Evolutionary conservation across 345 rosid genomes (phyloP).

Genomic region (Eucalyptus albens): DNA sequence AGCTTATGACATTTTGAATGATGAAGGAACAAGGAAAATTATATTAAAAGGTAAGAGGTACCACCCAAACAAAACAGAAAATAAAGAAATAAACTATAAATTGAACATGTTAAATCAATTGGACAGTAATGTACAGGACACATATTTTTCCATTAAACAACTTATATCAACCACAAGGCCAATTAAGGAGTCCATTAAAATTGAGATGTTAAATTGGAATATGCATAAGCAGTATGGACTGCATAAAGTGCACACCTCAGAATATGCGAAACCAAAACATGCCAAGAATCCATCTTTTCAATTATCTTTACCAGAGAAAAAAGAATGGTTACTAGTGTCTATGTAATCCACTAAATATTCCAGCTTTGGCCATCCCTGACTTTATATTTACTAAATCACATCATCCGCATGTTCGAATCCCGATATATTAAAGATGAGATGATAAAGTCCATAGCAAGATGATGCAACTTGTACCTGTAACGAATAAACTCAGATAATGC

Average conservation of each 20-base stretch:
- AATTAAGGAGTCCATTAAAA: background rate
- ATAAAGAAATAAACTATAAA: background rate
- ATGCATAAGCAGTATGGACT: background rate
- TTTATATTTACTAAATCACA: background rate
- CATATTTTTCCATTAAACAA: background rate
- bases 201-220: background rate
- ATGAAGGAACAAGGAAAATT: background rate
- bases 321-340: background rate
- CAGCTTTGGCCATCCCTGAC: background rate
- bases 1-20: background rate
- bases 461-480: constrained; percentile 40
- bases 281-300: background rate
- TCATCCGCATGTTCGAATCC: background rate
- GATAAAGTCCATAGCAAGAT: background rate
- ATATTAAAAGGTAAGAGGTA: background rate
- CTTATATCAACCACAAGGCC: background rate
- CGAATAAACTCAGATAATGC: constrained; percentile 89
- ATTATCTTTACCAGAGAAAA: background rate
- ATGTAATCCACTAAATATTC: background rate
- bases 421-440: background rate
- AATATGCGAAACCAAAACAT: background rate
- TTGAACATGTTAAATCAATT: background rate
- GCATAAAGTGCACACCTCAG: background rate
- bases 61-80: background rate
- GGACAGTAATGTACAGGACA: background rate